Evolutionary conservation across 1,284 basidiomycete species (phyloP).

Genomic region (Ganoderma lingzhi): DNA sequence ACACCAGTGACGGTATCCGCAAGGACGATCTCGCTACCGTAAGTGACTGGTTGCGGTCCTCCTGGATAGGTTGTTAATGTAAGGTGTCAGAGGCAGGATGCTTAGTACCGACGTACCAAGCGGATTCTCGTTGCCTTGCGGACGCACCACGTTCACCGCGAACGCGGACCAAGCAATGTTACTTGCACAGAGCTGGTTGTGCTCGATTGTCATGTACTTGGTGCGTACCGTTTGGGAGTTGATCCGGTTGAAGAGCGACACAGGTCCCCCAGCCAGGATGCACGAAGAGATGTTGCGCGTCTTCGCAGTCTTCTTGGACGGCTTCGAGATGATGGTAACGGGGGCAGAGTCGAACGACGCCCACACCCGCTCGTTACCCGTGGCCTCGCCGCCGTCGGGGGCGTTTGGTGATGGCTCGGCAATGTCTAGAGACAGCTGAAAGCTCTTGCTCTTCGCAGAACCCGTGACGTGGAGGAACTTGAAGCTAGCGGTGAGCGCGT

Average conservation of each 20-base stretch:
- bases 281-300: conserved; percentile 94
- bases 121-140: conserved; percentile 60
- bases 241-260: conserved; percentile 95
- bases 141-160: conserved; percentile 85
- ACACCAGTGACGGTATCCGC: conserved; percentile 88
- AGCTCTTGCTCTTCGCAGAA: conserved; percentile 89
- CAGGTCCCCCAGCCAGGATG: conserved; percentile 89
- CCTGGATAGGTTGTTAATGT: conserved; percentile 41
- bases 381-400: conserved; percentile 58
- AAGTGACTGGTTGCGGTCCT: conserved; percentile 86
- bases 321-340: conserved; percentile 95
- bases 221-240: conserved; percentile 97
- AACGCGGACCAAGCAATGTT: conserved; percentile 94
- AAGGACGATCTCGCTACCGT: conserved; percentile 89
- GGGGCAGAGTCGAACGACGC: conserved; percentile 92
- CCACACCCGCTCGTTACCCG: conserved; percentile 75
- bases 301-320: conserved; percentile 96
- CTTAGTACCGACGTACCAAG: conserved; percentile 64
- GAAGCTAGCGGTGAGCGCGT: conserved; percentile 86
- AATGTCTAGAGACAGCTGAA: conserved; percentile 86
- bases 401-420: conserved; percentile 68
- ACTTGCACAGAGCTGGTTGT: conserved; percentile 85
- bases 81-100: conserved; percentile 49
- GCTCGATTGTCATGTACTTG: conserved; percentile 94
- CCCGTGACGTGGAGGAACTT: conserved; percentile 91